Evolutionary conservation across 129 eudicot genomes (phyloP).

Genomic region (Rutidosis leptorrhynchoides): DNA sequence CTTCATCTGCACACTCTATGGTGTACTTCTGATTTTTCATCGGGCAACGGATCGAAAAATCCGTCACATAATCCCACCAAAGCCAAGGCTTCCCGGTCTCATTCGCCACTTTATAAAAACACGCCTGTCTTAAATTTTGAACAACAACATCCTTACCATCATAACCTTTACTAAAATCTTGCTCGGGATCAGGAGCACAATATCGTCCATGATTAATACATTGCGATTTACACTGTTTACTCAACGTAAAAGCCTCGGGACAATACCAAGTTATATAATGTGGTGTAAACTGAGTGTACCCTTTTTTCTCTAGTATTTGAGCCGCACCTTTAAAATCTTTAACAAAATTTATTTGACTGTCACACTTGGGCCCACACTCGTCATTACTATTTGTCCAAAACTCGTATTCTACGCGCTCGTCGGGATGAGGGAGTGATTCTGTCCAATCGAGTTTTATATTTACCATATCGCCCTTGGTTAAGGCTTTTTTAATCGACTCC

Average conservation of each 20-base stretch:
- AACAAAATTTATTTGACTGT: constrained; percentile 75
- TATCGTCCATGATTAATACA: constrained; percentile 94
- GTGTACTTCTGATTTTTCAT: constrained; percentile 84
- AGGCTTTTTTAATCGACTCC: constrained; percentile 61
- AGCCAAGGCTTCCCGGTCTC: constrained; percentile 92
- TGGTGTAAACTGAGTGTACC: constrained; percentile 86
- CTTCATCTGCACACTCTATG: constrained; percentile 87
- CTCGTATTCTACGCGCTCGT: constrained; percentile 93
- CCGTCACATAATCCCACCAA: constrained; percentile 98
- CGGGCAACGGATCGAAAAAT: constrained; percentile 88
- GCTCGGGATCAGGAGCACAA: constrained; percentile 97
- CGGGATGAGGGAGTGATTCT: constrained; percentile 96
- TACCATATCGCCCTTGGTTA: constrained; percentile 72
- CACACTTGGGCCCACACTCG: constrained; percentile 89
- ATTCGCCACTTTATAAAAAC: constrained; percentile 73
- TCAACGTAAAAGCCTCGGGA: constrained; percentile 85
- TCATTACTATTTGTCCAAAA: constrained; percentile 97
- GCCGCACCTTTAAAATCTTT: constrained; percentile 88
- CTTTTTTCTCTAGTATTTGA: constrained; percentile 84
- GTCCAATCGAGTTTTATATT: constrained; percentile 89
- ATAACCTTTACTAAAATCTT: constrained; percentile 79
- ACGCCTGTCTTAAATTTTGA: constrained; percentile 80
- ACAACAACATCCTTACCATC: constrained; percentile 91
- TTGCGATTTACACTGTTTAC: constrained; percentile 88
- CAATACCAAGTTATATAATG: constrained; percentile 98